Conservation (phyloP, 768 basidiomycete genomes). For the Neoboletus subvelutipes region DNA sequence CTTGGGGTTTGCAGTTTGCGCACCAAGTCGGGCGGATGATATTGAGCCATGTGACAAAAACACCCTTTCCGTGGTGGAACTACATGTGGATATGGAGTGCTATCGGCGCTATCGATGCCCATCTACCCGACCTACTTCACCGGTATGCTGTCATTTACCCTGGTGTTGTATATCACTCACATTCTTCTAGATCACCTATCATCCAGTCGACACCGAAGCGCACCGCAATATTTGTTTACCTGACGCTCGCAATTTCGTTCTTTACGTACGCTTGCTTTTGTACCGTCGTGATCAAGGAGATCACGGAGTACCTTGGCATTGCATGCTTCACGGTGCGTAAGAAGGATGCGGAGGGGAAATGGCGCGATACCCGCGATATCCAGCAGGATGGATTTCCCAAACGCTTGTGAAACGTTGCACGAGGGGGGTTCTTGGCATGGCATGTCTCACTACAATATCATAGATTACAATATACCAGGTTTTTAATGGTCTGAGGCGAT, state of each 20-base stretch:
- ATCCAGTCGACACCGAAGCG: conserved; percentile 67
- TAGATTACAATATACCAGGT: background rate
- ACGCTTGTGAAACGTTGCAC: conserved; percentile 11
- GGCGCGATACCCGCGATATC: conserved; percentile 41
- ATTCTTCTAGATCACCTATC: conserved; percentile 56
- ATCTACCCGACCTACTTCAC: conserved; percentile 64
- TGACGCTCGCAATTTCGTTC: conserved; percentile 67
- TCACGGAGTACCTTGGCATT: conserved; percentile 90
- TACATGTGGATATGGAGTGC: conserved; percentile 83
- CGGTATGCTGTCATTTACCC: conserved; percentile 44
- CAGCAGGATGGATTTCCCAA: conserved; percentile 27
- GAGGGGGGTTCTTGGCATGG: background rate
- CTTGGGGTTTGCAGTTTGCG: conserved; percentile 92
- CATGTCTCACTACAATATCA: conserved; percentile 1
- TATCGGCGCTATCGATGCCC: conserved; percentile 79
- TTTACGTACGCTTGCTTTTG: conserved; percentile 76
- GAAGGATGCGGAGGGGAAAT: conserved; percentile 68
- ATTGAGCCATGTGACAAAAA: conserved; percentile 84
- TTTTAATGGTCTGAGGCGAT: background rate
- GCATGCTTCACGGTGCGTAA: conserved; percentile 93
- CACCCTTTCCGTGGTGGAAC: conserved; percentile 84
- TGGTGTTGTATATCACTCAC: conserved; percentile 6
- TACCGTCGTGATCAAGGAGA: conserved; percentile 77
- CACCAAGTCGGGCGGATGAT: conserved; percentile 93
- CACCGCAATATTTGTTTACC: conserved; percentile 69